Percentiles rank a stretch among this genome's conserved stretches.
Conservation (phyloP, 1,284 basidiomycete species). For the Trichosporon asahii region DNA sequence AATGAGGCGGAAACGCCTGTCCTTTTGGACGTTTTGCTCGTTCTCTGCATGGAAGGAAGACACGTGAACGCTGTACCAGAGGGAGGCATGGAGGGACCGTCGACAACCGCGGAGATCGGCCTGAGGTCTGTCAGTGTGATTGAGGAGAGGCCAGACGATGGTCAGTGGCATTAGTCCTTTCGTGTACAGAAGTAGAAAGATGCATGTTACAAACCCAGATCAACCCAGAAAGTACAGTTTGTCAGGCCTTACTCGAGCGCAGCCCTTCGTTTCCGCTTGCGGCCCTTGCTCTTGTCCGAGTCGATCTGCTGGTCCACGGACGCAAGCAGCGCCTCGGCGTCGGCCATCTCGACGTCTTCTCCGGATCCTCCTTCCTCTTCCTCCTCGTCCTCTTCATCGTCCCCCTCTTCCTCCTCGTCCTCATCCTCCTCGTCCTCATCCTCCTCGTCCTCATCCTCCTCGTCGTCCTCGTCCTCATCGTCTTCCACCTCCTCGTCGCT, state of each 20-base stretch:
- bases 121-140: too few relatives aligned
- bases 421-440: slow-evolving; percentile 12
- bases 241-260: slow-evolving; percentile 4
- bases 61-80: too few relatives aligned
- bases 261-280: slow-evolving; percentile 11
- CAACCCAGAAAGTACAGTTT: not conserved
- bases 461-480: slow-evolving; percentile 10
- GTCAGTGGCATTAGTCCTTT: too few relatives aligned
- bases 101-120: too few relatives aligned
- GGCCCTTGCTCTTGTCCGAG: not conserved
- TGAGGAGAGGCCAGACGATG: too few relatives aligned
- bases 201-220: not conserved
- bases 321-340: slow-evolving; percentile 3
- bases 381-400: not conserved
- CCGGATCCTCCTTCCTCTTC: slow-evolving; percentile 17
- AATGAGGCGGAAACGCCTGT: too few relatives aligned
- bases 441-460: not conserved
- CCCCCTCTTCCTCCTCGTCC: slow-evolving; percentile 7
- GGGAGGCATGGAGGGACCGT: too few relatives aligned
- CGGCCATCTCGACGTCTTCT: slow-evolving; percentile 13
- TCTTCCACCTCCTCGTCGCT: slow-evolving; percentile 9
- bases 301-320: slow-evolving; percentile 5
- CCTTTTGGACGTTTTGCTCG: too few relatives aligned
- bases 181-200: not conserved
- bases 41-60: too few relatives aligned